Conservation (phyloP, 1,139 yeast genomes). For the Suhomyces wounanorum region DNA sequence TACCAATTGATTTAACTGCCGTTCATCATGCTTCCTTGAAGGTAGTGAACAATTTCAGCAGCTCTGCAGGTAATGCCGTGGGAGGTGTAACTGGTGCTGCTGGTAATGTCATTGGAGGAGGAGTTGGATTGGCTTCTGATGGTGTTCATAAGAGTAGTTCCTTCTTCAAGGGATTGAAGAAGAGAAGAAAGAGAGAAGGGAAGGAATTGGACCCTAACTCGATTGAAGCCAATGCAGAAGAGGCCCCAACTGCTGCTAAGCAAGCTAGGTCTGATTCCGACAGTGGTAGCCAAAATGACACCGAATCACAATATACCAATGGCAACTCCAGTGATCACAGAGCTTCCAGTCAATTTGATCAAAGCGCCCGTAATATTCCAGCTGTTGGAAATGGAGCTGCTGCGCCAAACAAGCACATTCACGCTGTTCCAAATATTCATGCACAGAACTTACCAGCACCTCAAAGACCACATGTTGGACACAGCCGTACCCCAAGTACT, state of each 20-base stretch:
- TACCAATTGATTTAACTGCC: conserved; percentile 41
- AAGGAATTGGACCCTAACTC: conserved; percentile 15
- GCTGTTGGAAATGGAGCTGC: conserved; percentile 1
- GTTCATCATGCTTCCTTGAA: conserved; percentile 52
- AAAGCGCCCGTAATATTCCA: conserved; percentile 8
- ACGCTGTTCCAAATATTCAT: conserved; percentile 39
- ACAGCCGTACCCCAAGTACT: conserved; percentile 30
- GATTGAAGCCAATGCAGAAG: conserved; percentile 14
- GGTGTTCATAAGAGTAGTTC: conserved; percentile 50
- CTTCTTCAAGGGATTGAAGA: conserved; percentile 37
- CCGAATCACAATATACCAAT: conserved; percentile 3
- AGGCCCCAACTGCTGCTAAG: conserved; percentile 12
- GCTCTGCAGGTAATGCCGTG: conserved; percentile 37
- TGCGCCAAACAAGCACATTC: conserved; percentile 10
- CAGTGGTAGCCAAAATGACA: conserved; percentile 5
- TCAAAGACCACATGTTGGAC: conserved; percentile 32
- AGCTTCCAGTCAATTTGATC: conserved; percentile 5
- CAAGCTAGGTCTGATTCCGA: conserved; percentile 12
- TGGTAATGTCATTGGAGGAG: conserved; percentile 33
- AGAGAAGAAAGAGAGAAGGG: conserved; percentile 26
- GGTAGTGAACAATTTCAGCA: conserved; percentile 46
- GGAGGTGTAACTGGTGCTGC: conserved; percentile 45
- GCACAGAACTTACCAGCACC: conserved; percentile 44
- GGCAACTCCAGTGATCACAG: conserved; percentile 5
- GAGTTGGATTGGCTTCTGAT: conserved; percentile 42